phyloP scores from a whole-genome alignment of 2,329 filamentous ascomycete genomes.

The Diaporthe sp. region DNA sequence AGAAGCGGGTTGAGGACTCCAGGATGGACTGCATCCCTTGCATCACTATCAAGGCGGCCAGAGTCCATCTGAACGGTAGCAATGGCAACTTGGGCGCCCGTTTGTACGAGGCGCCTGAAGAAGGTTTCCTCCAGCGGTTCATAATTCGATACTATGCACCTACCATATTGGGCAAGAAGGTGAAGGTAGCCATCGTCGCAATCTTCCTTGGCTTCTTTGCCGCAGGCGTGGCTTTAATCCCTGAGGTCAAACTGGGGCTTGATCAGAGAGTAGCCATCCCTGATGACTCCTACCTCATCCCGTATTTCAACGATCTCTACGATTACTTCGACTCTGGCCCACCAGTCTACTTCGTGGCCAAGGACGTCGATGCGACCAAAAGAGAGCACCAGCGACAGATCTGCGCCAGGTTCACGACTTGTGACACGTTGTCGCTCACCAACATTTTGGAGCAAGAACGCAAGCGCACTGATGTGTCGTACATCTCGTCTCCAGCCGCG shows the following conservation, averaged over 20 bases:
- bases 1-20: slow-evolving; percentile 88
- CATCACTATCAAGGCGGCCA: slow-evolving; percentile 82
- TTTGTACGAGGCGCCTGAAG: slow-evolving; percentile 83
- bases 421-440: slow-evolving; percentile 84
- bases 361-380: slow-evolving; percentile 83
- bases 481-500: slow-evolving; percentile 88
- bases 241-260: slow-evolving; percentile 86
- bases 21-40: slow-evolving; percentile 95
- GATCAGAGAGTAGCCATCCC: slow-evolving; percentile 97
- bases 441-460: slow-evolving; percentile 96
- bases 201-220: slow-evolving; percentile 91
- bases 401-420: slow-evolving; percentile 92
- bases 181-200: slow-evolving; percentile 82
- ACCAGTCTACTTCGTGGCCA: slow-evolving; percentile 95
- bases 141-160: slow-evolving; percentile 94
- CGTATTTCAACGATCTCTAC: slow-evolving; percentile 97
- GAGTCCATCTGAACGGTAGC: slow-evolving; percentile 73
- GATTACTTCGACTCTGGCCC: slow-evolving; percentile 92
- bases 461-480: slow-evolving; percentile 89
- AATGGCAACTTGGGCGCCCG: slow-evolving; percentile 72
- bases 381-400: slow-evolving; percentile 85
- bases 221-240: slow-evolving; percentile 86
- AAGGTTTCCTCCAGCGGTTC: slow-evolving; percentile 86
- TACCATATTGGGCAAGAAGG: slow-evolving; percentile 81
- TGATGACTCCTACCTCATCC: slow-evolving; percentile 92